These are phyloP conservation scores for Nigrospora oryzae DNA, from an alignment of 2,329 filamentous ascomycete genomes.

Conservation along the genomic window DNA sequence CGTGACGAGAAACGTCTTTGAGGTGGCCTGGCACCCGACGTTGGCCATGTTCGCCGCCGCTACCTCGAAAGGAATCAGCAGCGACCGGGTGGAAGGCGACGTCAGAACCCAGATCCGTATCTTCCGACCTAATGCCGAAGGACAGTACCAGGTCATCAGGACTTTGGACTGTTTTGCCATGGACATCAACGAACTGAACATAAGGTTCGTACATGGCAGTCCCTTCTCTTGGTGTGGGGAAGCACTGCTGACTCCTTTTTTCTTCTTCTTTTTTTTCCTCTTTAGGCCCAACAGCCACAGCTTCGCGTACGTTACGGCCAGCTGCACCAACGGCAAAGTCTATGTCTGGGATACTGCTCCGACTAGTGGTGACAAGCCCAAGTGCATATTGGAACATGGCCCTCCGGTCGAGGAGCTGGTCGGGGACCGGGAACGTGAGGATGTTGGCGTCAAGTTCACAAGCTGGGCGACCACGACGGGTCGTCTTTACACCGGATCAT, in stretches of 20 bases:
- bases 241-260: neutral
- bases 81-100: conserved; percentile 29
- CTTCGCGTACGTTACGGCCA: conserved; percentile 49
- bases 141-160: conserved; percentile 37
- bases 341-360: conserved; percentile 56
- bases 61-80: conserved; percentile 40
- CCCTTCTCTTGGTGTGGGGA: neutral
- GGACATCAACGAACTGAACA: conserved; percentile 55
- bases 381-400: conserved; percentile 48
- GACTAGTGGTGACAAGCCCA: conserved; percentile 36
- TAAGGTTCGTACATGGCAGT: conserved; percentile 29
- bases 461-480: conserved; percentile 50
- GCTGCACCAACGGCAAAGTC: conserved; percentile 51
- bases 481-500: conserved; percentile 55
- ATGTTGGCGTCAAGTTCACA: conserved; percentile 55
- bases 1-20: conserved; percentile 53
- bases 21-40: conserved; percentile 54
- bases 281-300: conserved; percentile 38
- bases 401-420: conserved; percentile 25
- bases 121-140: conserved; percentile 28
- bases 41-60: conserved; percentile 46
- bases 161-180: conserved; percentile 49
- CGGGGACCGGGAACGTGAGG: conserved; percentile 42
- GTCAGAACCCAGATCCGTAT: conserved; percentile 50
- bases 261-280: too few species aligned